Evolutionary conservation across 2,329 filamentous ascomycete genomes (phyloP).

Genomic region (Leptoxyphium fumago): DNA sequence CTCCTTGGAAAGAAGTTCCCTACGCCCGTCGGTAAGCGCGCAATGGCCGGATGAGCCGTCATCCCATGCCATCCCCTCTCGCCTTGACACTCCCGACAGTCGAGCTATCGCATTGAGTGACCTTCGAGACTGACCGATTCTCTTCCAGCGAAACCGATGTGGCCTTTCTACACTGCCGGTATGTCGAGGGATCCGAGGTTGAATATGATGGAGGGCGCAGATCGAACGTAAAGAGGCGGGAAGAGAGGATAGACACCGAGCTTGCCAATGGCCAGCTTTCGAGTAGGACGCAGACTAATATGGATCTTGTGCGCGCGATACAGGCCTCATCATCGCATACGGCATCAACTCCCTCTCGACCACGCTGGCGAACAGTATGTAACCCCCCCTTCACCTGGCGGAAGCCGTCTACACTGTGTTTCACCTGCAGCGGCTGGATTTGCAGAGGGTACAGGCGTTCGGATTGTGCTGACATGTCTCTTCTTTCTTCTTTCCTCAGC

Average conservation of each 20-base stretch:
- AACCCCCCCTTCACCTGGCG: conserved; percentile 9
- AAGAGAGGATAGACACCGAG: too few relatives aligned
- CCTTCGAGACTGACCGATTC: conserved; percentile 1
- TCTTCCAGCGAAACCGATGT: conserved; percentile 64
- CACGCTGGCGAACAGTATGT: conserved; percentile 65
- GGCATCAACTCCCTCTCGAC: conserved; percentile 76
- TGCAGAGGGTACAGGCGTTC: too few relatives aligned
- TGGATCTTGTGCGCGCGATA: not conserved
- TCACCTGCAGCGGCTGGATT: too few relatives aligned
- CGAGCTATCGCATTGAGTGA: not conserved
- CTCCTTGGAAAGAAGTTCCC: conserved; percentile 39
- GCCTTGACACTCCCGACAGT: not conserved
- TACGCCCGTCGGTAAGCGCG: conserved; percentile 31
- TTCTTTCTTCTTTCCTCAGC: conserved; percentile 34
- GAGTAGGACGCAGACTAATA: not conserved
- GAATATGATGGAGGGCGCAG: too few relatives aligned
- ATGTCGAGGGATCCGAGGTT: conserved; percentile 21
- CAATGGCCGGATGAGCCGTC: conserved; percentile 3
- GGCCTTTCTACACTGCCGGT: conserved; percentile 91
- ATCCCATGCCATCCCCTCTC: not conserved
- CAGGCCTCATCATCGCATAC: conserved; percentile 76
- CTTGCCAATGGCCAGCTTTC: too few relatives aligned
- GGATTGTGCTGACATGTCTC: too few relatives aligned
- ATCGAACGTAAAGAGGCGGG: too few relatives aligned
- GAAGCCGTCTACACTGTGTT: too few relatives aligned